phyloP scores from a whole-genome alignment of 1,139 yeast species.

The Yamadazyma sp. region DNA sequence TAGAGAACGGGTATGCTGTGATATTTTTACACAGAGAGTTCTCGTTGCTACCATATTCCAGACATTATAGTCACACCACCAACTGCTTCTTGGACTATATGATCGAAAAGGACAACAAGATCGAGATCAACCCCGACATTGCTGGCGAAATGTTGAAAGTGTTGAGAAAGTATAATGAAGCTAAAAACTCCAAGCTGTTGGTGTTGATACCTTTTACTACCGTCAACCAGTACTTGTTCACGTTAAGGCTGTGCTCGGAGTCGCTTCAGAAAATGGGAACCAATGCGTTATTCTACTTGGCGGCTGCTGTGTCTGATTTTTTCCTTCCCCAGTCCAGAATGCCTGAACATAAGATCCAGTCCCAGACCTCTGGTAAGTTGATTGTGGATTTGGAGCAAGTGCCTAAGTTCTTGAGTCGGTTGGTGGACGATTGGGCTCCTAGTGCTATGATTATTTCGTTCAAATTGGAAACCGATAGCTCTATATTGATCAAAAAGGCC shows the following conservation, averaged over 20 bases:
- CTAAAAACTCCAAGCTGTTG: constrained; percentile 57
- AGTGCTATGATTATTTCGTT: constrained; percentile 93
- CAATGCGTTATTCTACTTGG: constrained; percentile 75
- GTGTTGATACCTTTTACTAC: constrained; percentile 87
- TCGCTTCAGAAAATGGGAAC: constrained; percentile 53
- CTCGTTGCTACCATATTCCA: constrained; percentile 84
- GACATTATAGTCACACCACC: constrained; percentile 84
- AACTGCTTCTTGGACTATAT: constrained; percentile 85
- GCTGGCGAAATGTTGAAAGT: constrained; percentile 64
- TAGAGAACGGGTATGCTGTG: constrained; percentile 85
- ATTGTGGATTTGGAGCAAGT: constrained; percentile 90
- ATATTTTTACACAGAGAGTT: constrained; percentile 90
- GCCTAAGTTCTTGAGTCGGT: constrained; percentile 84
- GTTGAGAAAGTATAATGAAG: constrained; percentile 62
- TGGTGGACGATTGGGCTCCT: constrained; percentile 95
- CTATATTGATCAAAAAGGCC: constrained; percentile 73
- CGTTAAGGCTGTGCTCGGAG: constrained; percentile 68
- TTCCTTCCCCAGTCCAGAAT: constrained; percentile 82
- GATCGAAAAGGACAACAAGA: constrained; percentile 51
- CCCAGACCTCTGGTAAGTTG: constrained; percentile 67
- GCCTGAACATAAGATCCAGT: constrained; percentile 94
- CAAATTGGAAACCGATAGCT: constrained; percentile 85
- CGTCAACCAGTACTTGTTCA: constrained; percentile 88
- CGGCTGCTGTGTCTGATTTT: constrained; percentile 97
- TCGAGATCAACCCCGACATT: constrained; percentile 61